A percentile compares a stretch with the other conserved stretches of the same genome.
These are phyloP conservation scores for Fusarium coffeatum DNA, from an alignment of 2,329 filamentous ascomycete genomes.

Conservation along the genomic window DNA sequence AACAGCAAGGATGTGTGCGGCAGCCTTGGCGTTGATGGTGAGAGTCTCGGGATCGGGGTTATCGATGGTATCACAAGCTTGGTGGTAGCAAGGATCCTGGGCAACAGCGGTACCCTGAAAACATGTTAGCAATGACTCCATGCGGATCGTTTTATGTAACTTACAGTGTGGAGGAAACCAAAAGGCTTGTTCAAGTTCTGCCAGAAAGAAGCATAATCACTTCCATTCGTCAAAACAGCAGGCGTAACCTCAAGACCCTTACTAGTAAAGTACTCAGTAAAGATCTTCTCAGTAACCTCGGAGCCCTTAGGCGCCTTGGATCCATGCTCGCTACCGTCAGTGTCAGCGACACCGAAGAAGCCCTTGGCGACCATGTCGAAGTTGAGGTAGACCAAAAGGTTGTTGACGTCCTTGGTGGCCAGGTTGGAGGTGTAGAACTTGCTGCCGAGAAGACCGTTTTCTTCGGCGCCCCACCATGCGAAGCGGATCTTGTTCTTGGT, in stretches of 20 bases:
- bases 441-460: constrained; percentile 38
- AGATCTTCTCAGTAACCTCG: constrained; percentile 44
- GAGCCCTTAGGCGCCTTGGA: constrained; percentile 46
- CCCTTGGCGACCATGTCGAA: constrained; percentile 43
- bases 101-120: constrained; percentile 29
- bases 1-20: constrained; percentile 58
- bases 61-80: constrained; percentile 53
- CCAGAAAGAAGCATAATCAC: constrained; percentile 42
- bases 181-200: constrained; percentile 47
- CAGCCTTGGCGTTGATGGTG: constrained; percentile 49
- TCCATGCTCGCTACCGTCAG: constrained; percentile 41
- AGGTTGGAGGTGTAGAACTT: constrained; percentile 36
- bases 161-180: constrained; percentile 37
- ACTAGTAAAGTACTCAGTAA: constrained; percentile 44
- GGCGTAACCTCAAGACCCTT: constrained; percentile 49
- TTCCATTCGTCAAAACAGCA: constrained; percentile 51
- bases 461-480: constrained; percentile 41
- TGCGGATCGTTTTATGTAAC: too few relatives aligned
- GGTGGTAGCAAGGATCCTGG: constrained; percentile 47
- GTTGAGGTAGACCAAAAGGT: constrained; percentile 40
- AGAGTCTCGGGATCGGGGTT: constrained; percentile 52
- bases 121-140: too few relatives aligned
- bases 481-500: constrained; percentile 45
- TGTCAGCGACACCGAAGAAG: constrained; percentile 41
- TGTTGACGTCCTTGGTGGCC: constrained; percentile 28